Base-by-base conservation (phyloP, 495 filamentous ascomycete species). In the Penicillium samsonianum region DNA sequence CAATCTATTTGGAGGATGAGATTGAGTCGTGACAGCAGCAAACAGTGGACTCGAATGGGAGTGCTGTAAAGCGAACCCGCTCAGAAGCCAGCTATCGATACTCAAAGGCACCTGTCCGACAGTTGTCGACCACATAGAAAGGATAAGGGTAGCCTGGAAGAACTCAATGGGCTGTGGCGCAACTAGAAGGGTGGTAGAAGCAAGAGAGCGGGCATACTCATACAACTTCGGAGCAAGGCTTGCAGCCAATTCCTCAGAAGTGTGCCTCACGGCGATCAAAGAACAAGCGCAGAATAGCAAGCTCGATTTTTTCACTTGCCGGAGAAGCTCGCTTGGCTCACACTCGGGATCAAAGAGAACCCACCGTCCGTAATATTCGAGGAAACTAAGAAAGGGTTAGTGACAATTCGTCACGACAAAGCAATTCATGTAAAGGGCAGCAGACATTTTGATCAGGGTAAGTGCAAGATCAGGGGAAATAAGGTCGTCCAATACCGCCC, bases 121-220 rank as follows among this genome's bases (percentile, higher is more conserved):
- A 3, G 77, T 80, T 6, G 76, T 80, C 11, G 76, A 78, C 77
- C 77, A 80, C 64, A 78, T 61, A 49, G 73, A 73, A 0, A 78
- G 61, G 28, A 80, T 69, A 5, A 80, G 58, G 5, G 65, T 58
- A 7, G 75, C 73, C 58, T 80, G 76, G 23, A 80, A 80, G 54
- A 79, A 78, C 44, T 76, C 73, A 11, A 77, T 65, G 5, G 73
- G 50, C 46, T 79, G 76, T 2, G 76, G 73, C 1, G 73, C 65
- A 1, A 62, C 49, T 4, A 80, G 61, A 38, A 80, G 60, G 0
- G 64, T 64, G 17, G 57, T 59, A 0, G 73, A 73, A 19, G 75
- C 62, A 8, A 76, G 60, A 1, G 68, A 57, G 26, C 72, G 72
- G 16, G 71, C 76, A 57, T 66, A 67, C 47, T 73, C 67, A 43